Conservation (phyloP, 257 asterid species). For the Solanum ossicruentum region DNA sequence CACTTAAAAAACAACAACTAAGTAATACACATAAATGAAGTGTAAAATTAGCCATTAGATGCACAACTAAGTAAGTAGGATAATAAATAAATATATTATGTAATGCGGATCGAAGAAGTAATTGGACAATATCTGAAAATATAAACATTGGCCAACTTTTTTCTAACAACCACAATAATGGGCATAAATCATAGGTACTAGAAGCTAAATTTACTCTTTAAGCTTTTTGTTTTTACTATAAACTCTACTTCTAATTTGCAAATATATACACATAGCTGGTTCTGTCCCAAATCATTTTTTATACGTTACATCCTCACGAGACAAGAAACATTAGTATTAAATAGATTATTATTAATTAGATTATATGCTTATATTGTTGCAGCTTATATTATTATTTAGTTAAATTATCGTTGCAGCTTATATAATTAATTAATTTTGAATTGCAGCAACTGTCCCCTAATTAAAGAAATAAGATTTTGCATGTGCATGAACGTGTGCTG, state of each 20-base stretch:
- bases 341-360: not conserved
- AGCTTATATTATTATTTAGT: not conserved
- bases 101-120: not conserved
- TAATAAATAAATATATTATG: not conserved
- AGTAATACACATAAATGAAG: too few relatives aligned
- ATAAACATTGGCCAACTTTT: not conserved
- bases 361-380: not conserved
- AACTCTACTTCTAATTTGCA: not conserved
- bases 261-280: not conserved
- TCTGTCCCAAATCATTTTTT: not conserved
- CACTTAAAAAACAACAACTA: too few relatives aligned
- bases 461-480: not conserved
- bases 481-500: conserved; percentile 15
- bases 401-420: not conserved
- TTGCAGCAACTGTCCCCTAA: not conserved
- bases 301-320: not conserved
- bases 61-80: not conserved
- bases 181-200: not conserved
- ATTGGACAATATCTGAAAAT: not conserved
- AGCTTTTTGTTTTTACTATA: not conserved
- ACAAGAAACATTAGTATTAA: not conserved
- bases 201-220: not conserved
- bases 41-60: not conserved
- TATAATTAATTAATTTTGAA: not conserved
- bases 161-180: not conserved